Base-by-base conservation (phyloP, 148 eudicot species). In the Drosera capensis region DNA sequence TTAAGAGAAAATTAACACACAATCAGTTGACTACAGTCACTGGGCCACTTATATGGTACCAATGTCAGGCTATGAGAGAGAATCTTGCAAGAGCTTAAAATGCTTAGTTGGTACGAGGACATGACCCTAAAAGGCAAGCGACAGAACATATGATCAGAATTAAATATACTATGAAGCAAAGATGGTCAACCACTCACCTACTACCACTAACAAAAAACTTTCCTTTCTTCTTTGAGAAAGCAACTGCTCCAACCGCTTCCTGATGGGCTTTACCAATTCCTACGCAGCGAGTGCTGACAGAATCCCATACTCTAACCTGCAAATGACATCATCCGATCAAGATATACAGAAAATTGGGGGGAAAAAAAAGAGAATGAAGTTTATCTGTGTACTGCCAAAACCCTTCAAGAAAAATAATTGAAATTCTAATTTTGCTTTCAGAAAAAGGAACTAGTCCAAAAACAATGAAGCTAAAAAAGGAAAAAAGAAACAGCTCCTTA, bases 171-270 rank as follows among this genome's bases (percentile, higher is more conserved):
- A 20, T 2, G 35, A 5, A 20, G 5, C 7, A 25, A 20, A 42
- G 16, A 37, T 36, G 23, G 23, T 13, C 38, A 34, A 20, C 38
- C 19, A 37, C 58, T 63, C 58, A 88, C 96, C 94, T 85, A 57
- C 99, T 85, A 46, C 93, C 99, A 35, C 99, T 90, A 45, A 90
- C 88, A 60, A 85, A 66, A 39, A 90, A 90, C 70, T 78, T 68
- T 5, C 65, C 65, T 29, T 30, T 58, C 58, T 81, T 85, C 72
- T 74, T 78, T 13, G 99, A 79, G 51, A 79, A 81, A 56, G 94
- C 80, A 74, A 90, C 85, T 49, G 95, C 94, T 56, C 94, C 95
- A 68, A 90, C 85, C 65, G 82, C 94, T 48, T 76, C 88, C 73
- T 71, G 63, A 67, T 90, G 99, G 36, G 95, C 99, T 43, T 58